Evolutionary conservation across 176 grass and related monocot species (phyloP).

Genomic region (Eleusine coracana): DNA sequence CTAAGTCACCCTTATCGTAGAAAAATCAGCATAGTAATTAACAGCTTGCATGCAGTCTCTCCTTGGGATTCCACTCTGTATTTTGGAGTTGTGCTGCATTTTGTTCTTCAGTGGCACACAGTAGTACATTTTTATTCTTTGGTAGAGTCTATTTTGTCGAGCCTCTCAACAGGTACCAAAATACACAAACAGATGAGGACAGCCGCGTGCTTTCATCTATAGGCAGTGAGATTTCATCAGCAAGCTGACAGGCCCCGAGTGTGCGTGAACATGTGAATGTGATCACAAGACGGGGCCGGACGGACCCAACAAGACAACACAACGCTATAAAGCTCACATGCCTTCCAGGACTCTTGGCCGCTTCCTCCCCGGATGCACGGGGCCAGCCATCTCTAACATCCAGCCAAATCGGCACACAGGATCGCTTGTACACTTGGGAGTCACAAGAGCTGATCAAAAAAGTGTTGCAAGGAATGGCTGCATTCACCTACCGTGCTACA

Average conservation of each 20-base stretch:
- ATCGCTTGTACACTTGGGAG: slow-evolving; percentile 36
- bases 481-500: background rate
- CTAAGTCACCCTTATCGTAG: background rate
- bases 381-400: slow-evolving; percentile 30
- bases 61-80: background rate
- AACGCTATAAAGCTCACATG: slow-evolving; percentile 30
- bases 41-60: background rate
- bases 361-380: slow-evolving; percentile 25
- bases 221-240: slow-evolving; percentile 40
- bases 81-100: background rate
- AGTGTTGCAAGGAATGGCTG: slow-evolving; percentile 25
- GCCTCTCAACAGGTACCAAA: background rate
- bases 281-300: slow-evolving; percentile 18
- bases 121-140: background rate
- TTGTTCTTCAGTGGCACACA: background rate
- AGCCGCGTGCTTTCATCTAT: background rate
- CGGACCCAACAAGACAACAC: slow-evolving; percentile 32
- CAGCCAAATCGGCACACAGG: slow-evolving; percentile 29
- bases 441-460: slow-evolving; percentile 43
- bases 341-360: slow-evolving; percentile 46
- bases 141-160: slow-evolving; percentile 49
- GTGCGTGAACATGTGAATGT: slow-evolving; percentile 23
- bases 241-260: background rate
- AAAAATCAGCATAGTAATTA: background rate
- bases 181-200: too few relatives aligned